Evolutionary conservation across 176 grass and related monocot species (phyloP), one percentile per base, ranked within the genome.

Genomic region (Elymus sibiricus): DNA sequence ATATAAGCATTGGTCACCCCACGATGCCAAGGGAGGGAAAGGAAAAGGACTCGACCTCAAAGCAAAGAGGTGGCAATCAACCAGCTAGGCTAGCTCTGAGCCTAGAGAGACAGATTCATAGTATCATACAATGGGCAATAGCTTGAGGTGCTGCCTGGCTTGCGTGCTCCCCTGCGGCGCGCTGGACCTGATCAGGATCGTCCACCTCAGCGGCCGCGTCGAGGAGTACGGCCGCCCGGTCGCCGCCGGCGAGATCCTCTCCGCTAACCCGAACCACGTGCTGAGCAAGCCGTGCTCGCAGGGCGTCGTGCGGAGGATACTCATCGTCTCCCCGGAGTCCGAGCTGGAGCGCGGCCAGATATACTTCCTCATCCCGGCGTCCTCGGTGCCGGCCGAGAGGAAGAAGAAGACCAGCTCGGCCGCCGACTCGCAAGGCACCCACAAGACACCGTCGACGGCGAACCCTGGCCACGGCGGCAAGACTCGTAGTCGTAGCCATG

Each of bases 111-210:
- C 10, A 85, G 65, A 21, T 53, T 53, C 49, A 19, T 53, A 53
- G 49, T 76, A 44, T 21, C 27, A 55, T 43, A 37, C 11, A 64
- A 98, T 98, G 95, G 95, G 95, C 64, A 98, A 98, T 79, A 98
- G 91, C 91, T 88, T 95, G 25, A 89, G 93, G 77, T 98, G 95
- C 80, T 98, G 91, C 88, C 85, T 98, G 56, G 95, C 95, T 12
- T 98, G 95, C 82, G 93, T 98, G 32, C 93, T 98, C 7, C 95
- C 95, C 24, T 98, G 91, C 44, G 95, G 95, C 64, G 95, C 93
- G 42, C 92, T 98, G 34, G 95, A 98, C 90, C 70, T 98, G 74
- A 90, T 98, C 89, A 89, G 95, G 81, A 85, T 98, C 63, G 95
- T 98, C 63, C 95, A 98, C 86, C 90, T 98, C 28, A 95, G 84